Conservation (phyloP, 73 alveolate species). For the Tetrahymena thermophila region DNA sequence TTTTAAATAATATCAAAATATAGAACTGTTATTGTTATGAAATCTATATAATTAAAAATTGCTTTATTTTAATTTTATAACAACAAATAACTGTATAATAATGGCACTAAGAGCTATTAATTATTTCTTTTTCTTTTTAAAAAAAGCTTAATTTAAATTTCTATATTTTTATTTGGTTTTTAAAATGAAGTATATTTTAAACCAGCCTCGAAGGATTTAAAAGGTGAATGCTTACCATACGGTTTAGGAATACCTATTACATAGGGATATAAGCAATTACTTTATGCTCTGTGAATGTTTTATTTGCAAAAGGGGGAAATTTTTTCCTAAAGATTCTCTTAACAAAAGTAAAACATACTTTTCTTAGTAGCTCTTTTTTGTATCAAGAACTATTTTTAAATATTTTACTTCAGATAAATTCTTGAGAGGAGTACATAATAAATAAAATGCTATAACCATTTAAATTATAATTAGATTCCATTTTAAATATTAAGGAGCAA, state of each 20-base stretch:
- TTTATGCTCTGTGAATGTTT: conserved; percentile 88
- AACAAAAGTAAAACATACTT: conserved; percentile 60
- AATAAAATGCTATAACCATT: too few species aligned
- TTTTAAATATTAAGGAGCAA: too few species aligned
- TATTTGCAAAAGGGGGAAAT: conserved; percentile 66
- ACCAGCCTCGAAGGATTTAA: conserved; percentile 90
- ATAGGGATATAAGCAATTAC: conserved; percentile 84
- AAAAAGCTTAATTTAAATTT: too few species aligned
- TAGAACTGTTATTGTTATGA: too few species aligned
- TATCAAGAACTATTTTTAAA: conserved; percentile 62
- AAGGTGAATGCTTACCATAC: conserved; percentile 91
- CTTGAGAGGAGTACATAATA: too few species aligned
- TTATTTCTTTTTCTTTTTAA: too few species aligned
- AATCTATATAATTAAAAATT: too few species aligned
- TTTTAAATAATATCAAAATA: too few species aligned
- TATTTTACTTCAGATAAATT: conserved; percentile 73
- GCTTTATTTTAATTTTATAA: too few species aligned
- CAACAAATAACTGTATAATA: too few species aligned
- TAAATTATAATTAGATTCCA: too few species aligned
- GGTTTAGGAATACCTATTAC: conserved; percentile 76
- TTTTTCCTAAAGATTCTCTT: conserved; percentile 62
- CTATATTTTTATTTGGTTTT: conserved; percentile 74
- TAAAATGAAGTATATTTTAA: conserved; percentile 86
- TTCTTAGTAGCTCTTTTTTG: conserved; percentile 51
- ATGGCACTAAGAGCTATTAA: too few species aligned